Evolutionary conservation across 2,329 filamentous ascomycete genomes (phyloP).

Genomic region (Cordyceps pruinosa): DNA sequence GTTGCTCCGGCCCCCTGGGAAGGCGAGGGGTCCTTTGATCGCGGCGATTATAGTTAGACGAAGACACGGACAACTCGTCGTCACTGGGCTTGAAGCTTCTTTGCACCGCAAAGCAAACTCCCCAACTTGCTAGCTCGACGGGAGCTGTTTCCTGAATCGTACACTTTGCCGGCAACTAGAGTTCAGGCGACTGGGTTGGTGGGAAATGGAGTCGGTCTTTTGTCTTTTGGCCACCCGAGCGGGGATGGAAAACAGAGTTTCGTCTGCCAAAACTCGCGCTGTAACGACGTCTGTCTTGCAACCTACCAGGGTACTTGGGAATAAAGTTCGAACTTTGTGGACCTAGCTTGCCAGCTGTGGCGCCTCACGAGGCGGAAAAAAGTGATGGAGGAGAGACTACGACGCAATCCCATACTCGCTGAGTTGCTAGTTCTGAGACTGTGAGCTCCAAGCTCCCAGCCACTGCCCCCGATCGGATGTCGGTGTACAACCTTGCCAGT

Average conservation of each 20-base stretch:
- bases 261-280: not conserved
- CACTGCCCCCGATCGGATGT: too few species aligned
- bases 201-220: not conserved
- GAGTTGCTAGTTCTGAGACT: too few species aligned
- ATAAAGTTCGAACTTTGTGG: slow-evolving; percentile 9
- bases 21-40: not conserved
- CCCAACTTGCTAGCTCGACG: not conserved
- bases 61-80: not conserved
- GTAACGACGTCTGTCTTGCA: not conserved
- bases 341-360: slow-evolving; percentile 1
- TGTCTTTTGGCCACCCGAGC: not conserved
- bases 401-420: too few species aligned
- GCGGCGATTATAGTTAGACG: not conserved
- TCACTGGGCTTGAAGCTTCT: not conserved
- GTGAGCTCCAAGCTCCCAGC: not conserved
- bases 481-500: too few species aligned
- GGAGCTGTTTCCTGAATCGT: slow-evolving; percentile 6
- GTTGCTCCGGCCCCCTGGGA: not conserved
- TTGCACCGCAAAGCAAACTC: not conserved
- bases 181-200: not conserved
- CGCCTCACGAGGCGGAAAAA: not conserved
- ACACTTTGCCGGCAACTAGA: not conserved
- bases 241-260: not conserved
- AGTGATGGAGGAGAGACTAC: not conserved
- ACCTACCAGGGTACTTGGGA: not conserved